A percentile compares a stretch with the other conserved stretches of the same genome.
Evolutionary conservation across 768 basidiomycete genomes (phyloP).

Genomic region (Leccinum fibrillosum): DNA sequence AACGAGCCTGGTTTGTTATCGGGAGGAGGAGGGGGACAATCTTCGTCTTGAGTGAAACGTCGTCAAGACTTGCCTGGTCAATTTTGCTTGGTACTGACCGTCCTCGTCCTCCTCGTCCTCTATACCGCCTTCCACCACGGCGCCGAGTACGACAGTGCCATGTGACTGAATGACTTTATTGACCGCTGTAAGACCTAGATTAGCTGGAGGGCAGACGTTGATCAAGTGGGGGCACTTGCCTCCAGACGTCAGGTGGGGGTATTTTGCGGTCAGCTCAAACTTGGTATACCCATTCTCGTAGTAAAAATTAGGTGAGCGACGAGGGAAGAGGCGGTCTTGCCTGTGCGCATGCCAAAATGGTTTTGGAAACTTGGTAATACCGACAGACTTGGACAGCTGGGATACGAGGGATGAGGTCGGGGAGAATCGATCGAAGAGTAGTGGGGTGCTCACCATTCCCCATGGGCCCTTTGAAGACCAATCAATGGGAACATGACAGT

Average conservation of each 20-base stretch:
- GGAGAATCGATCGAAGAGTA: not conserved
- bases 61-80: slow-evolving; percentile 15
- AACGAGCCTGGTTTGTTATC: slow-evolving; percentile 50
- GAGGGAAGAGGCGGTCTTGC: slow-evolving; percentile 17
- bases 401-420: not conserved
- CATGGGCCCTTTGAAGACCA: slow-evolving; percentile 15
- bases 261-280: slow-evolving; percentile 26
- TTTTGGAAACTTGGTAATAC: slow-evolving; percentile 21
- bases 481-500: slow-evolving; percentile 16
- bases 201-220: not conserved
- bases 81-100: slow-evolving; percentile 13
- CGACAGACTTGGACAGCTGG: slow-evolving; percentile 14
- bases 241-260: slow-evolving; percentile 47
- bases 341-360: slow-evolving; percentile 21
- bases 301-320: slow-evolving; percentile 24
- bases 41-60: not conserved
- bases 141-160: slow-evolving; percentile 41
- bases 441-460: slow-evolving; percentile 19
- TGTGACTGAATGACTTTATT: slow-evolving; percentile 49
- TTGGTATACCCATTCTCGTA: slow-evolving; percentile 25
- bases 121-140: slow-evolving; percentile 45
- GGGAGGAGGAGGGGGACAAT: slow-evolving; percentile 34
- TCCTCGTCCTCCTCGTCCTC: slow-evolving; percentile 32
- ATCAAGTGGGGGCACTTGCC: slow-evolving; percentile 16
- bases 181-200: slow-evolving; percentile 38